Percentiles rank a stretch among this genome's conserved stretches.
Evolutionary conservation across 2,329 filamentous ascomycete genomes (phyloP).

Genomic region (Diaporthe citrichinensis): DNA sequence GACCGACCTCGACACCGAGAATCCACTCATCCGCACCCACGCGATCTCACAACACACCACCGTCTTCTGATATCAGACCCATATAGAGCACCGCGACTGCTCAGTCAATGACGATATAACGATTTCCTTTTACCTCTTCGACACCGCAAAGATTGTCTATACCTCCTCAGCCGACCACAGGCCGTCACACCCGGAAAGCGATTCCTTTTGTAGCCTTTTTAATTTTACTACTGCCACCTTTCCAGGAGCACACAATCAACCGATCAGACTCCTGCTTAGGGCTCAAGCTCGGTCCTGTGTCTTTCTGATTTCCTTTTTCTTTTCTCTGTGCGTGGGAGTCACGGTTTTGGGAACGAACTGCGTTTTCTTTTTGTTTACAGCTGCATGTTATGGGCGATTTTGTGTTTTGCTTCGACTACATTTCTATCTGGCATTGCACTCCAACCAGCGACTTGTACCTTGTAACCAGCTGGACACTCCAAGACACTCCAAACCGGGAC

Average conservation of each 20-base stretch:
- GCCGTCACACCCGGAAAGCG: slow-evolving; percentile 29
- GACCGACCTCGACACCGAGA: not conserved
- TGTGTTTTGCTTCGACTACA: slow-evolving; percentile 23
- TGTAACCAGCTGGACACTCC: not conserved
- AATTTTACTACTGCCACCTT: slow-evolving; percentile 32
- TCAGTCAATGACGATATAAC: slow-evolving; percentile 39
- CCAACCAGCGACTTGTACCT: slow-evolving; percentile 15
- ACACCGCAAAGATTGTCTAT: slow-evolving; percentile 21
- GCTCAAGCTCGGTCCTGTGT: not conserved
- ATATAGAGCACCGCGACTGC: slow-evolving; percentile 36
- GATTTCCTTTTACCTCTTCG: slow-evolving; percentile 33
- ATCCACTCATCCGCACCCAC: not conserved
- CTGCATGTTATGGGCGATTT: slow-evolving; percentile 37
- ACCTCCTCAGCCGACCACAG: slow-evolving; percentile 29
- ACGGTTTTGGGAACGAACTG: slow-evolving; percentile 35
- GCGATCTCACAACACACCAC: not conserved
- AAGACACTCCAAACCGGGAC: not conserved
- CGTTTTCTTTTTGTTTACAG: slow-evolving; percentile 25
- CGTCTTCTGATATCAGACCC: slow-evolving; percentile 30
- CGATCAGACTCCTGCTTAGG: slow-evolving; percentile 9
- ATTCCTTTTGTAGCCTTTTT: slow-evolving; percentile 40
- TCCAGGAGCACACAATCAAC: slow-evolving; percentile 8
- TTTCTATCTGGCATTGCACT: slow-evolving; percentile 30
- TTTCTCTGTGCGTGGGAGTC: slow-evolving; percentile 39
- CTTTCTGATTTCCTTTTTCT: not conserved